Conservation (phyloP, 768 basidiomycete genomes). For the Cyclocybe cylindracea region DNA sequence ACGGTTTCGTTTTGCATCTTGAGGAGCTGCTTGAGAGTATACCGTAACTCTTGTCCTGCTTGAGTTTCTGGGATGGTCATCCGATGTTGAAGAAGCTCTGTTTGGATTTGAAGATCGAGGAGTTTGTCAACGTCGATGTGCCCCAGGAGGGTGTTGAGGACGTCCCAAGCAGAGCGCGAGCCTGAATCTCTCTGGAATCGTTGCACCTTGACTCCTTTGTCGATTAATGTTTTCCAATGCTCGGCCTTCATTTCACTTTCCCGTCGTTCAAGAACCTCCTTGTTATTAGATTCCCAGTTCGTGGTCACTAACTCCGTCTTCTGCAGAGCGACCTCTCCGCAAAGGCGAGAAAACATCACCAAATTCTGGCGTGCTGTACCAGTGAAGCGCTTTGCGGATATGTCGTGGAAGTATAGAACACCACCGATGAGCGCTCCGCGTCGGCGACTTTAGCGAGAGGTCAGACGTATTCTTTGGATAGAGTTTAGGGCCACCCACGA, state of each 20-base stretch:
- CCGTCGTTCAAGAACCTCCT: conserved; percentile 26
- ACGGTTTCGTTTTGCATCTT: not conserved
- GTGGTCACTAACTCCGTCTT: conserved; percentile 1
- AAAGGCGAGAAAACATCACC: not conserved
- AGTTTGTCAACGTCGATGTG: not conserved
- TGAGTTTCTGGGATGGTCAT: conserved; percentile 5
- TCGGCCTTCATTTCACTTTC: conserved; percentile 33
- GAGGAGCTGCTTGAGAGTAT: conserved; percentile 1
- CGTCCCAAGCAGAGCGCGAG: conserved; percentile 24
- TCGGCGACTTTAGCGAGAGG: not conserved
- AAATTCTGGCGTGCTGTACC: not conserved
- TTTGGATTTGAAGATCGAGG: conserved; percentile 13
- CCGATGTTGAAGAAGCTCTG: conserved; percentile 12
- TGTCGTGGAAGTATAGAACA: conserved; percentile 6
- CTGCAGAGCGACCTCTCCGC: not conserved
- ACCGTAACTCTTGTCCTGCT: conserved; percentile 5
- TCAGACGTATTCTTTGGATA: not conserved
- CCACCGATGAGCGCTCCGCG: not conserved
- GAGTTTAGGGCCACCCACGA: not conserved
- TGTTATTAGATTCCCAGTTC: not conserved
- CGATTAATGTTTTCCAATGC: conserved; percentile 42
- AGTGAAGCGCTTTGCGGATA: not conserved
- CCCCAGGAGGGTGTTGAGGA: conserved; percentile 28
- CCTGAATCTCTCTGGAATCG: conserved; percentile 30
- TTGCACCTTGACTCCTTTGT: conserved; percentile 35